Base-by-base conservation (phyloP, 2,329 filamentous ascomycete genomes). In the Chaetomium sp. region DNA sequence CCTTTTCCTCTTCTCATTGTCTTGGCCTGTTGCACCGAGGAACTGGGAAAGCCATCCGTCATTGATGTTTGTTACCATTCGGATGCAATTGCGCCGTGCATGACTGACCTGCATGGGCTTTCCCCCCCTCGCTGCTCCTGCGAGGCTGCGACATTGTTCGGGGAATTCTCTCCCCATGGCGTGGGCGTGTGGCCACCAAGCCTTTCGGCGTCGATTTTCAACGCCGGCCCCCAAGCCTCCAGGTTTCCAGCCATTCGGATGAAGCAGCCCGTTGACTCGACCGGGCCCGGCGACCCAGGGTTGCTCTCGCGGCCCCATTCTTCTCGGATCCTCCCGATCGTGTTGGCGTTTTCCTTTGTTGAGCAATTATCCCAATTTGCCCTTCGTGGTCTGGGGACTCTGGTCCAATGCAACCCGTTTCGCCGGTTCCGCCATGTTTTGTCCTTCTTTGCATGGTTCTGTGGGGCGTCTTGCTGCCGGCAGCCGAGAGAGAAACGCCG, bases 391-490 rank as follows among this genome's bases (percentile, higher is more conserved):
- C 19, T 27, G 19, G 19, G 19, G 19, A 27, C 19, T 27, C 19
- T 27, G 19, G 19, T 27, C 2, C 19, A 27, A 27, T 27, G 19
- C 19, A 27, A 27, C 19, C 19, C 19, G 19, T 27, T 27, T 27
- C 19, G 19, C 19, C 19, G 19, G 19, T 27, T 27, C 19, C 19
- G 19, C 19, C 19, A 3, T 27, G 3, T 27, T 27, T 27, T 27
- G 19, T 3, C 19, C 19, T 27, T 27, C 19, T 27, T 27, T 27
- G 19, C 19, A 27, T 27, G 41, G 41, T 9, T 5, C 42, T 52
- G 49, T 52, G 50, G 42, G 4, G 50, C 11, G 37, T 41, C 44
- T 35, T 49, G 52, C 41, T 44, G 44, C 52, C 40, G 52, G 14
- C 40, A 44, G 34, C 52, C 38, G 45, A 14, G 38, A 43, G 45